These are phyloP conservation scores for Bipolaris sorokiniana DNA, from an alignment of 2,329 filamentous ascomycete species.

Conservation along the genomic window DNA sequence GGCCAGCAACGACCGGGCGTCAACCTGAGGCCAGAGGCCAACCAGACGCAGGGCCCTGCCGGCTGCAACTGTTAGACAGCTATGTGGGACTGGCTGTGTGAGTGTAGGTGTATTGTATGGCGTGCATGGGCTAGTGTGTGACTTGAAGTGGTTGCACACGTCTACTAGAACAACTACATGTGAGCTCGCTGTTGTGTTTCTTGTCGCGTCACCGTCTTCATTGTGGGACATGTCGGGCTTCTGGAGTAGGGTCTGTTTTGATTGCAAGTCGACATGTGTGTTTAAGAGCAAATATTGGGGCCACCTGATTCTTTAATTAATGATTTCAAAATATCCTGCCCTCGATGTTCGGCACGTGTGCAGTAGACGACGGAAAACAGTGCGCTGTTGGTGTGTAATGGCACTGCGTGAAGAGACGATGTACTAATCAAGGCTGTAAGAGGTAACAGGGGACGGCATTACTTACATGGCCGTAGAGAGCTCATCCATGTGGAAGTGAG, in stretches of 20 bases:
- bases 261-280: constrained; percentile 7
- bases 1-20: constrained; percentile 66
- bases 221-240: constrained; percentile 9
- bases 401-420: too few relatives aligned
- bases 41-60: constrained; percentile 63
- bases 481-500: too few relatives aligned
- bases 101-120: constrained; percentile 14
- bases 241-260: constrained; percentile 11
- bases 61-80: constrained; percentile 67
- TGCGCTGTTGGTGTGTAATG: too few relatives aligned
- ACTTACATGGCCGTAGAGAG: too few relatives aligned
- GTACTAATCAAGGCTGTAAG: too few relatives aligned
- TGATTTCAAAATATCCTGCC: constrained; percentile 8
- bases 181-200: neutral
- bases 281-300: constrained; percentile 14
- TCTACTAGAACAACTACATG: neutral
- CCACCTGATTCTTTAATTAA: constrained; percentile 15
- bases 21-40: constrained; percentile 68
- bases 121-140: neutral
- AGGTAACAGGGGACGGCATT: too few relatives aligned
- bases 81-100: constrained; percentile 1
- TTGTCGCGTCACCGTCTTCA: constrained; percentile 5
- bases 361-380: too few relatives aligned
- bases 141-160: neutral
- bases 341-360: neutral